Evolutionary conservation across 2,329 filamentous ascomycete species (phyloP), one percentile per base, ranked within the genome.

Genomic region (Cercospora nicotianae): DNA sequence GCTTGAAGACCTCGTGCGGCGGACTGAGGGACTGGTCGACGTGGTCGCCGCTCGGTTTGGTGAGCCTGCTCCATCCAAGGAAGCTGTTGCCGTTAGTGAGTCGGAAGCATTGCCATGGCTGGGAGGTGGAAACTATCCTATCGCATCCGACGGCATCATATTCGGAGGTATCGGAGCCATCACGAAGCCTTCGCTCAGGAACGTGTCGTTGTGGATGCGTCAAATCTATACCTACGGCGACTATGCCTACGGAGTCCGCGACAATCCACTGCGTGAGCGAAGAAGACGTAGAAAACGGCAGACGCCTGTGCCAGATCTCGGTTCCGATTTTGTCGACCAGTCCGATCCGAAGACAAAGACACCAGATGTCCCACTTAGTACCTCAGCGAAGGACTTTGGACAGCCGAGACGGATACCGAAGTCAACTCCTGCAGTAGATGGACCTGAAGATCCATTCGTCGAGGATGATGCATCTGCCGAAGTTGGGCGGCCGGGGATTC

Each of bases 31-130:
- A 0, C 84, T 99, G 45, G 87, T 96, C 5, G 95, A 99, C 79
- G 79, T 98, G 60, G 84, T 97, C 51, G 93, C 97, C 3, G 93
- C 92, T 53, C 90, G 91, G 72, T 98, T 96, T 78, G 94, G 93
- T 12, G 86, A 90, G 69, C 77, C 83, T 5, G 78, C 82, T 7
- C 67, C 76, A 8, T 26, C 72, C 23, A 67, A 79, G 75, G 69
- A 77, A 23, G 67, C 77, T 67, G 64, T 69, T 64, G 67, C 78
- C 66, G 28, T 72, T 42, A 63, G 63, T 69, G 67, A 60, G 7
- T 16, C 63, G n/a, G 77, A 74, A 66, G 76, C 69, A 36, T 72
- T 79, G 51, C 82, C 81, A 36, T 97, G 94, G 94, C 83, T 96
- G 28, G 93, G 93, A 1, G 85, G 85, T 10, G 92, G 91, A 7